Conservation (phyloP, 1,284 basidiomycete species). For the Phaffia rhodozyma region DNA sequence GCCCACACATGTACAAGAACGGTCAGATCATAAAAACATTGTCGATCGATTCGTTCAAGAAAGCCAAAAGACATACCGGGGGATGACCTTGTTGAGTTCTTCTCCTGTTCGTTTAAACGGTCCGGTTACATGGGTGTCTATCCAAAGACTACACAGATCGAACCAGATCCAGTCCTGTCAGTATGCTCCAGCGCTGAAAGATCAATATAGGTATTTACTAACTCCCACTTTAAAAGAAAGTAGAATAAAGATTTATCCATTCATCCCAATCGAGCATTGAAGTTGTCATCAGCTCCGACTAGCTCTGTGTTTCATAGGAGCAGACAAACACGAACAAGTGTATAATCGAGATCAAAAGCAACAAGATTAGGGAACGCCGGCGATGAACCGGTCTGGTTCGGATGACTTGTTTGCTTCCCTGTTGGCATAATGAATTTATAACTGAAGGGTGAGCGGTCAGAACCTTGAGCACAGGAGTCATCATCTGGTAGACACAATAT, state of each 20-base stretch:
- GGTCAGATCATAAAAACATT: not conserved
- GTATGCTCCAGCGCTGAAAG: not conserved
- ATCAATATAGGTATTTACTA: constrained; percentile 30
- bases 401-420: too few species aligned
- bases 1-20: not conserved
- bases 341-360: constrained; percentile 74
- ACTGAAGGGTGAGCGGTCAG: too few species aligned
- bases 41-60: too few species aligned
- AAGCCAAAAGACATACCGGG: constrained; percentile 38
- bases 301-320: constrained; percentile 10
- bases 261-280: constrained; percentile 51
- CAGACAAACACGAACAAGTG: not conserved
- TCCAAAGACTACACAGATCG: not conserved
- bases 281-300: constrained; percentile 75
- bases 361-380: constrained; percentile 50
- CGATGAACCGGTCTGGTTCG: too few species aligned
- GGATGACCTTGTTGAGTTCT: constrained; percentile 49
- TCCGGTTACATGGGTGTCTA: constrained; percentile 37
- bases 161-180: too few species aligned
- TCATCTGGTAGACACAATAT: too few species aligned
- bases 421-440: too few species aligned
- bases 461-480: too few species aligned
- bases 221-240: constrained; percentile 37
- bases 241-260: constrained; percentile 1
- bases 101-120: constrained; percentile 51